These are phyloP conservation scores for Leucogyrophana mollusca DNA, from an alignment of 768 basidiomycete genomes.

Conservation along the genomic window DNA sequence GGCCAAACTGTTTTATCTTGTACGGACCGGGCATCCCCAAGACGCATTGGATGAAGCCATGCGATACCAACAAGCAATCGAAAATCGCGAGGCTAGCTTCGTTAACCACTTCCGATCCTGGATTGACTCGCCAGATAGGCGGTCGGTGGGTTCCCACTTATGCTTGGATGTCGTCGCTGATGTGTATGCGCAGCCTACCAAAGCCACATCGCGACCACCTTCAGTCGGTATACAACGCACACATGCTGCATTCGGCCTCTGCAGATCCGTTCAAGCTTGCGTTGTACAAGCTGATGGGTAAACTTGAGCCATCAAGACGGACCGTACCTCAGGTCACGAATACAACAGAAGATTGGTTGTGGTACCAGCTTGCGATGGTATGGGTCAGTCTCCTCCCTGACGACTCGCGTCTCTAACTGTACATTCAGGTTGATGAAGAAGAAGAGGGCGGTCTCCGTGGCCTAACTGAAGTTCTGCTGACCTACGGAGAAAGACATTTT, in stretches of 20 bases:
- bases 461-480: conserved; percentile 71
- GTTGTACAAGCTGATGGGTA: conserved; percentile 93
- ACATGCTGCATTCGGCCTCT: conserved; percentile 85
- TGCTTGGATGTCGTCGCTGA: conserved; percentile 2
- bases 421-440: conserved; percentile 69
- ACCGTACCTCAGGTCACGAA: conserved; percentile 82
- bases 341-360: conserved; percentile 97
- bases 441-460: conserved; percentile 74
- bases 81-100: conserved; percentile 80
- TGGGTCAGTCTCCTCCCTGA: conserved; percentile 6
- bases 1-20: conserved; percentile 91
- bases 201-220: conserved; percentile 79
- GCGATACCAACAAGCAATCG: conserved; percentile 66
- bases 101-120: conserved; percentile 79
- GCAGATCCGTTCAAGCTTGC: conserved; percentile 96
- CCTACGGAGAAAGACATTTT: conserved; percentile 83
- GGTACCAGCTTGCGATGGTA: conserved; percentile 93
- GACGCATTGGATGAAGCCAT: conserved; percentile 81
- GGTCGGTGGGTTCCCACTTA: conserved; percentile 40
- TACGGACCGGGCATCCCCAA: conserved; percentile 78
- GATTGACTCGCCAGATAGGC: conserved; percentile 77
- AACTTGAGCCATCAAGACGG: conserved; percentile 78
- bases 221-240: conserved; percentile 76
- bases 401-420: conserved; percentile 1
- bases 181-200: conserved; percentile 47